A percentile compares a stretch with the other conserved stretches of the same genome.
These are phyloP conservation scores for Chaetoscypha palmicola DNA, from an alignment of 2,329 filamentous ascomycete genomes.

Conservation along the genomic window DNA sequence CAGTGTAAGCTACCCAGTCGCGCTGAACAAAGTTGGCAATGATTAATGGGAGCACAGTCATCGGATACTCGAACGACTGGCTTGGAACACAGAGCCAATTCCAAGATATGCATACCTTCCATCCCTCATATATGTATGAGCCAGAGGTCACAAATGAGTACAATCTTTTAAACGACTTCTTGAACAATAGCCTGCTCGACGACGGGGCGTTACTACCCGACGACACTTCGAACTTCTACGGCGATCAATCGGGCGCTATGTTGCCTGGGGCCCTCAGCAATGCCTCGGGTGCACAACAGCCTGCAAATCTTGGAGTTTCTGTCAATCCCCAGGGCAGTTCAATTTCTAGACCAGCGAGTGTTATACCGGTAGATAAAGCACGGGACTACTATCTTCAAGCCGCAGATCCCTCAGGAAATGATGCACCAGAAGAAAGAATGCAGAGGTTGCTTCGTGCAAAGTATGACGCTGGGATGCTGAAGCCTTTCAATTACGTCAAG, in stretches of 20 bases:
- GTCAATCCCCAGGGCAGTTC: slow-evolving; percentile 43
- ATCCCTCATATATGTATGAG: slow-evolving; percentile 93
- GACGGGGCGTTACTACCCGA: slow-evolving; percentile 67
- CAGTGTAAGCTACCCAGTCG: slow-evolving; percentile 55
- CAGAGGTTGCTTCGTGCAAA: slow-evolving; percentile 90
- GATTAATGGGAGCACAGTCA: slow-evolving; percentile 45
- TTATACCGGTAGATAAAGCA: slow-evolving; percentile 52
- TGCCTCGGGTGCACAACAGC: slow-evolving; percentile 31
- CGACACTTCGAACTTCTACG: slow-evolving; percentile 55
- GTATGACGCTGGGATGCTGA: slow-evolving; percentile 88
- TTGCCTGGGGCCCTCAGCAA: slow-evolving; percentile 42
- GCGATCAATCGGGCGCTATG: slow-evolving; percentile 46
- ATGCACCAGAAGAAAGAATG: slow-evolving; percentile 89
- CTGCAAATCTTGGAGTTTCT: slow-evolving; percentile 12
- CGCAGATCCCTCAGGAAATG: slow-evolving; percentile 82
- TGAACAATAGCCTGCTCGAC: slow-evolving; percentile 85
- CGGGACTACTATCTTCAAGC: slow-evolving; percentile 96
- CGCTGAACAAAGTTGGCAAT: slow-evolving; percentile 17
- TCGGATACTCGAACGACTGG: slow-evolving; percentile 78
- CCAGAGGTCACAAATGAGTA: slow-evolving; percentile 96
- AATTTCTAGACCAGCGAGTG: slow-evolving; percentile 54
- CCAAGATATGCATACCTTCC: slow-evolving; percentile 90
- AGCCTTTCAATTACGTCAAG: slow-evolving; percentile 97
- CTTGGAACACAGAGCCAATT: slow-evolving; percentile 68
- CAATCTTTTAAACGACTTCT: slow-evolving; percentile 91